Evolutionary conservation across 2,329 filamentous ascomycete genomes (phyloP).

Genomic region (Pseudogymnoascus sp.): DNA sequence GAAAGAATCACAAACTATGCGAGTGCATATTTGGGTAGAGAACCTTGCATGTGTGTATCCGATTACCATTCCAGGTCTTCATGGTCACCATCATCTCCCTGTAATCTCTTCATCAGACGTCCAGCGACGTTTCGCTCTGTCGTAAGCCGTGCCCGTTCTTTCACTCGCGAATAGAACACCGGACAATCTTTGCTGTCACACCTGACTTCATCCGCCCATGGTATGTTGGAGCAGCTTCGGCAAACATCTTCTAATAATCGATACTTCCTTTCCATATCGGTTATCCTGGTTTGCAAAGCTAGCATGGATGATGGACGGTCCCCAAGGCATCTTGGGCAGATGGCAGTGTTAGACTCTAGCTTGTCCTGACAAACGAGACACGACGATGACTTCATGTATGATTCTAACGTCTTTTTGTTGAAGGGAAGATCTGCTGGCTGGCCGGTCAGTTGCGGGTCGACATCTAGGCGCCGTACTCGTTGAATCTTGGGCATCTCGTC

Average conservation of each 20-base stretch:
- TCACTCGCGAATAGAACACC: slow-evolving; percentile 75
- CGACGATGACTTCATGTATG: slow-evolving; percentile 75
- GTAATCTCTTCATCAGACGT: slow-evolving; percentile 36
- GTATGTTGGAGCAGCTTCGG: slow-evolving; percentile 67
- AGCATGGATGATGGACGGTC: slow-evolving; percentile 55
- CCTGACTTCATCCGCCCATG: slow-evolving; percentile 66
- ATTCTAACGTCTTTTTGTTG: slow-evolving; percentile 69
- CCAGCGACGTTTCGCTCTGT: slow-evolving; percentile 33
- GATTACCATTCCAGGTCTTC: slow-evolving; percentile 26
- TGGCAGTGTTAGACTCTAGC: slow-evolving; percentile 37
- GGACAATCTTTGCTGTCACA: slow-evolving; percentile 92
- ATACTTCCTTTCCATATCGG: slow-evolving; percentile 55
- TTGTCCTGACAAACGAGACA: slow-evolving; percentile 65
- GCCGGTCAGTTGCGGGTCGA: slow-evolving; percentile 23
- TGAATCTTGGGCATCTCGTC: slow-evolving; percentile 94
- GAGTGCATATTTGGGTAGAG: background rate
- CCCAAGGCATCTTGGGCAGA: slow-evolving; percentile 53
- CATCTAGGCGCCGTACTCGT: slow-evolving; percentile 51
- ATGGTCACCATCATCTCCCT: slow-evolving; percentile 23
- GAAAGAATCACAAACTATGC: background rate
- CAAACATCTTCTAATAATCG: slow-evolving; percentile 65
- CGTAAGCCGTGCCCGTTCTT: slow-evolving; percentile 45
- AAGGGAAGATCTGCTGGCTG: slow-evolving; percentile 33
- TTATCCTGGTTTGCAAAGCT: slow-evolving; percentile 54
- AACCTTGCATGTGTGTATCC: background rate